A percentile compares a stretch with the other conserved stretches of the same genome.
Conservation (phyloP, 352 stramenopile genomes). For the Aphanomyces invadans region DNA sequence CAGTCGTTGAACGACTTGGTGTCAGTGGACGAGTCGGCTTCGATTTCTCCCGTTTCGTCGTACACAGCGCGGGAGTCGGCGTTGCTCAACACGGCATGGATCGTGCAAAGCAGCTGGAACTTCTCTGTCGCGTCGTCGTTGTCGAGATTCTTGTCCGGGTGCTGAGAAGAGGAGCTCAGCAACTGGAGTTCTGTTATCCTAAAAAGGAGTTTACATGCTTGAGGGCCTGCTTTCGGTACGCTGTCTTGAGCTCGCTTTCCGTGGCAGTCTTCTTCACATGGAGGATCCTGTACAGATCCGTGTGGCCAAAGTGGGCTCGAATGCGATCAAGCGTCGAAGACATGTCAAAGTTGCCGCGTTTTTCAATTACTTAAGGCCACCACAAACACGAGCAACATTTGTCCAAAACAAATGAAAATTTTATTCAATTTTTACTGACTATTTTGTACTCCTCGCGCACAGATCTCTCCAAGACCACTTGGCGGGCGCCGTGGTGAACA, state of each 20-base stretch:
- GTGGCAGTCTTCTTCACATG: constrained; percentile 41
- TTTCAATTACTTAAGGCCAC: no score
- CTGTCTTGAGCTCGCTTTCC: constrained; percentile 64
- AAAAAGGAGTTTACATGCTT: constrained; percentile 43
- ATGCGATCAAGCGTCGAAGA: constrained; percentile 37
- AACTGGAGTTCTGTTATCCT: no score
- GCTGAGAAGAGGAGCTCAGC: no score
- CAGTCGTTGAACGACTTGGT: constrained; percentile 38
- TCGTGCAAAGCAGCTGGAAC: constrained; percentile 83
- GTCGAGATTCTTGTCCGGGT: constrained; percentile 85
- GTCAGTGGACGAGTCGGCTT: constrained; percentile 18
- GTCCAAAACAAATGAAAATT: no score
- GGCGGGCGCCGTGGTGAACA: no score
- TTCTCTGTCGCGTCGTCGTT: constrained; percentile 63
- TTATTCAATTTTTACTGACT: no score
- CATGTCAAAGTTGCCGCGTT: constrained; percentile 5
- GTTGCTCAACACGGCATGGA: constrained; percentile 80
- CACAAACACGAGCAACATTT: no score
- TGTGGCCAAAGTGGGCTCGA: constrained; percentile 45
- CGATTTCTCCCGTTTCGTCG: constrained; percentile 77
- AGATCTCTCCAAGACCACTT: no score
- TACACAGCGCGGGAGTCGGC: constrained; percentile 65
- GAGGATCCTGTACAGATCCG: constrained; percentile 75
- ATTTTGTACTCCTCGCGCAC: no score
- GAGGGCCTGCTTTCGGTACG: constrained; percentile 61